Evolutionary conservation across 495 filamentous ascomycete genomes (phyloP).

Genomic region (Xylaria cubensis): DNA sequence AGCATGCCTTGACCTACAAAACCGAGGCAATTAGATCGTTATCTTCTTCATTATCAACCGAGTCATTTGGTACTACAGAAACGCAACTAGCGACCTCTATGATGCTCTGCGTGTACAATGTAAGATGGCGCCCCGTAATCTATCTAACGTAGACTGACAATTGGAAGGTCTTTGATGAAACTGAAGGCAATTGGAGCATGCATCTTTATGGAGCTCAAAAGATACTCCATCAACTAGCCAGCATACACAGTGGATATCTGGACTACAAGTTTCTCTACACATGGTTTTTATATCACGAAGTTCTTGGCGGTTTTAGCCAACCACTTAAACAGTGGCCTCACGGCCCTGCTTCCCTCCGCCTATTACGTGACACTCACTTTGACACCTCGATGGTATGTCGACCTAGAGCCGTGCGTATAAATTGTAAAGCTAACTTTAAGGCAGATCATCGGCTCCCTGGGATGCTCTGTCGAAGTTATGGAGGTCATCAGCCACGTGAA

Average conservation of each 20-base stretch:
- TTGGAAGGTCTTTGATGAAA: constrained; percentile 46
- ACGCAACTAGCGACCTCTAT: constrained; percentile 47
- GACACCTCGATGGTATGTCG: constrained; percentile 40
- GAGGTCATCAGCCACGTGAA: constrained; percentile 43
- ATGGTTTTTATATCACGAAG: constrained; percentile 47
- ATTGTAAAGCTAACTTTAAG: constrained; percentile 14
- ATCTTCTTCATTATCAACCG: constrained; percentile 38
- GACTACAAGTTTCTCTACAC: constrained; percentile 43
- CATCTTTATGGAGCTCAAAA: constrained; percentile 44
- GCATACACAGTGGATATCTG: constrained; percentile 36
- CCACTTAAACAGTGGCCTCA: constrained; percentile 34
- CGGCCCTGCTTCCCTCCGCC: constrained; percentile 38
- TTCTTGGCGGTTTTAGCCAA: constrained; percentile 43
- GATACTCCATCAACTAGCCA: constrained; percentile 37
- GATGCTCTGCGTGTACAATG: constrained; percentile 50
- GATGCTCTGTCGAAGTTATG: constrained; percentile 46
- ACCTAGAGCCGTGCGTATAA: neutral
- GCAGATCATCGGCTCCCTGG: constrained; percentile 46
- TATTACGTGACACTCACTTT: constrained; percentile 36
- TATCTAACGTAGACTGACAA: constrained; percentile 23
- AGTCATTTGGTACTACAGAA: constrained; percentile 37
- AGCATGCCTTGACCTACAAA: constrained; percentile 43
- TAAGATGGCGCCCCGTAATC: constrained; percentile 22
- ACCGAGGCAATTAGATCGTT: constrained; percentile 42
- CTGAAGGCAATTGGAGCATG: constrained; percentile 43